phyloP scores from a whole-genome alignment of 2,329 filamentous ascomycete genomes.

The Cordyceps cicadae region DNA sequence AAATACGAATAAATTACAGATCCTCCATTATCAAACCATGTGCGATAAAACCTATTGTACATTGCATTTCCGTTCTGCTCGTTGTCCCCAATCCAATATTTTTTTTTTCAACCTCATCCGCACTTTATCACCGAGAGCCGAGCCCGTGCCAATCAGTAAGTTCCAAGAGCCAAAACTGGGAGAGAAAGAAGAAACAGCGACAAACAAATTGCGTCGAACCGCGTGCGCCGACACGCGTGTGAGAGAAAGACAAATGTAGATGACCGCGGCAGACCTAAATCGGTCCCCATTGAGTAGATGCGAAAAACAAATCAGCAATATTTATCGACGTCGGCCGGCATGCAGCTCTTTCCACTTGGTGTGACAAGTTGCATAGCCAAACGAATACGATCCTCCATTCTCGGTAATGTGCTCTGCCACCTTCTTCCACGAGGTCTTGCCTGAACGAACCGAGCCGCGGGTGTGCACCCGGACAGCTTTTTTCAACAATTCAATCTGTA shows the following conservation, averaged over 20 bases:
- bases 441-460: conserved; percentile 20
- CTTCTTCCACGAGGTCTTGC: conserved; percentile 47
- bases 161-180: not conserved
- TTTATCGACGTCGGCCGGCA: not conserved
- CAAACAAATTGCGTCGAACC: too few relatives aligned
- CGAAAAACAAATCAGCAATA: not conserved
- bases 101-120: not conserved
- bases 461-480: conserved; percentile 28
- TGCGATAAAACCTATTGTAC: not conserved
- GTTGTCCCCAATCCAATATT: not conserved
- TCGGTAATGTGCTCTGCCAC: conserved; percentile 45
- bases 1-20: not conserved
- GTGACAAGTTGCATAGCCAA: conserved; percentile 50
- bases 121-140: not conserved
- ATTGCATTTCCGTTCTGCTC: not conserved
- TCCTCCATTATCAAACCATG: not conserved
- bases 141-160: not conserved
- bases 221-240: too few relatives aligned
- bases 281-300: not conserved
- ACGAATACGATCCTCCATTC: conserved; percentile 48
- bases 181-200: not conserved
- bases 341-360: conserved; percentile 46
- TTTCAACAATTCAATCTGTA: conserved; percentile 36
- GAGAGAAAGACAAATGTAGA: too few relatives aligned
- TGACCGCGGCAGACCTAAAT: not conserved